Evolutionary conservation across 2,329 filamentous ascomycete species (phyloP).

Genomic region (Beauveria pseudobassiana): DNA sequence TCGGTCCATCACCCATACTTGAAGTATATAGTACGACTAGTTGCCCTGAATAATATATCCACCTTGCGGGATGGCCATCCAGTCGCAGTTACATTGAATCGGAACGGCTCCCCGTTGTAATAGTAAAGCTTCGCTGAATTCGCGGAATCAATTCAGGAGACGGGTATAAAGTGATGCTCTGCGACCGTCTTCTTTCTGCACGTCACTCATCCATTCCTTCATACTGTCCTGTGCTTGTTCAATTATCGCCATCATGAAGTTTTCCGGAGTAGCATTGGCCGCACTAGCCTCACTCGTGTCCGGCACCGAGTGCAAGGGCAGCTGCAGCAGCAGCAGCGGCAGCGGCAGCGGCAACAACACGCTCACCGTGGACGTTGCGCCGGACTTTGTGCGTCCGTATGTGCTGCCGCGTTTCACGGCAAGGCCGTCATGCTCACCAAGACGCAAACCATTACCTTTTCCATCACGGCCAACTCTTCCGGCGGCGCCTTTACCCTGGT

Average conservation of each 20-base stretch:
- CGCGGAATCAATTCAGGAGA: not conserved
- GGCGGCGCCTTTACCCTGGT: conserved; percentile 18
- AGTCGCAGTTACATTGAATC: not conserved
- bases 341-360: not conserved
- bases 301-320: not conserved
- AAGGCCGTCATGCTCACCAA: conserved; percentile 16
- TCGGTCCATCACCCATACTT: not conserved
- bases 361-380: conserved; percentile 15
- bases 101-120: not conserved
- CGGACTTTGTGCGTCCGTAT: conserved; percentile 17
- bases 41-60: not conserved
- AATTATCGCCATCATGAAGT: not conserved
- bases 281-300: not conserved
- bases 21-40: not conserved
- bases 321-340: not conserved
- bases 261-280: not conserved
- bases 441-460: conserved; percentile 18
- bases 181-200: not conserved
- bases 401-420: conserved; percentile 19
- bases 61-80: not conserved
- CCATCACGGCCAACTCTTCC: conserved; percentile 18
- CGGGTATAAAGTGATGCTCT: not conserved
- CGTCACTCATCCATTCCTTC: not conserved
- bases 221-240: not conserved
- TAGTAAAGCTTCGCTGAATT: not conserved